phyloP scores from a whole-genome alignment of 176 grass and related monocot species.

The Oropetium thomaeum region DNA sequence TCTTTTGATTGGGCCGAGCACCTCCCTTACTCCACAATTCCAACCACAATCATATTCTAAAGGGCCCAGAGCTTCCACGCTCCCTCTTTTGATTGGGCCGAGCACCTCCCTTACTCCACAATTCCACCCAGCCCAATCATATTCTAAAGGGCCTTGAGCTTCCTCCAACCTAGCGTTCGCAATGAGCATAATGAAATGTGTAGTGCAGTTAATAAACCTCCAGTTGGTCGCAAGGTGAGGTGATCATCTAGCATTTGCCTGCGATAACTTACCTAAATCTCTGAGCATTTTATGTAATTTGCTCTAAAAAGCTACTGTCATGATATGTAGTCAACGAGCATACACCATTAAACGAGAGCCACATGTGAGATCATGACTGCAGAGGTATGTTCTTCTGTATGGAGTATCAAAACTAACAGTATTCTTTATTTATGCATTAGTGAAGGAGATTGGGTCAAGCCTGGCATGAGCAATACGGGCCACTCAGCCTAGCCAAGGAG shows the following conservation, averaged over 20 bases:
- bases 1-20: background rate
- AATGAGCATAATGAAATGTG: background rate
- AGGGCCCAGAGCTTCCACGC: too few species aligned
- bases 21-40: too few species aligned
- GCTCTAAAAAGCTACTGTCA: background rate
- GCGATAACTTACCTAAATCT: background rate
- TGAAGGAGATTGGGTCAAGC: conserved; percentile 11
- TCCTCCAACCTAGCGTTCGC: too few species aligned
- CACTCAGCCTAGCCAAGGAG: conserved; percentile 44
- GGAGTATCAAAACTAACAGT: background rate
- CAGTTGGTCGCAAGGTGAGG: background rate
- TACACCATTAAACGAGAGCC: background rate
- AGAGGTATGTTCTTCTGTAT: background rate
- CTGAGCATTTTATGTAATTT: background rate
- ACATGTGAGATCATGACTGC: background rate
- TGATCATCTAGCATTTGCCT: background rate
- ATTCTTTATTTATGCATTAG: background rate
- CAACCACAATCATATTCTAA: too few species aligned
- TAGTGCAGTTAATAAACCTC: too few species aligned
- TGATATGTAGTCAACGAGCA: background rate
- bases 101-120: too few species aligned
- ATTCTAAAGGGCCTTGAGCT: too few species aligned
- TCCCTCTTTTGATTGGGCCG: background rate
- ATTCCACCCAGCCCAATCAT: too few species aligned
- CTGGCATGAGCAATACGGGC: conserved; percentile 26